A percentile compares a stretch with the other conserved stretches of the same genome.
phyloP scores from a whole-genome alignment of 1,284 basidiomycete genomes.

The Leucoagaricus sp. region DNA sequence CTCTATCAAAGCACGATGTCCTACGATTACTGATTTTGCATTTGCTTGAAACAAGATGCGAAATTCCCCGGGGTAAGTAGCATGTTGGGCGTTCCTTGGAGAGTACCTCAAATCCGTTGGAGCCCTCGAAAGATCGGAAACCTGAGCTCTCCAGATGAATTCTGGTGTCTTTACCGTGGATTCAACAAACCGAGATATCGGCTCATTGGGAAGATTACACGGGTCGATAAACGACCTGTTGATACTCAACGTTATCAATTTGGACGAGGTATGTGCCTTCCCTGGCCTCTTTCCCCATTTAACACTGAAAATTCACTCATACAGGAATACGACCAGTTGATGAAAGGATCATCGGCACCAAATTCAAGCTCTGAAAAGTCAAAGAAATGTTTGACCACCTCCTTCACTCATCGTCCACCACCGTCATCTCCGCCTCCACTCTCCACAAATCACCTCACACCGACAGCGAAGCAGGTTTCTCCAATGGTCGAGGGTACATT shows the following conservation, averaged over 20 bases:
- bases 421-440: slow-evolving; percentile 93
- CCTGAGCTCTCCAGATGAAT: slow-evolving; percentile 93
- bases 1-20: background rate
- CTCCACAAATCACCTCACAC: slow-evolving; percentile 99
- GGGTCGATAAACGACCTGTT: slow-evolving; percentile 91
- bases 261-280: slow-evolving; percentile 78
- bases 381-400: slow-evolving; percentile 99
- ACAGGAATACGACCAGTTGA: slow-evolving; percentile 96
- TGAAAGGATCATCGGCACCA: slow-evolving; percentile 99
- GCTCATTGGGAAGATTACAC: slow-evolving; percentile 92
- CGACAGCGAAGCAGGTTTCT: slow-evolving; percentile 95
- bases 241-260: slow-evolving; percentile 96
- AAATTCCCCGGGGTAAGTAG: slow-evolving; percentile 92
- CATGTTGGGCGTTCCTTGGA: slow-evolving; percentile 93
- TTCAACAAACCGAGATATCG: slow-evolving; percentile 92
- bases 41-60: slow-evolving; percentile 55
- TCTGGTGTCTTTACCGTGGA: slow-evolving; percentile 95
- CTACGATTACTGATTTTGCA: background rate
- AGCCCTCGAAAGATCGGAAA: slow-evolving; percentile 89
- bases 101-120: slow-evolving; percentile 93
- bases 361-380: slow-evolving; percentile 99
- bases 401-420: slow-evolving; percentile 96
- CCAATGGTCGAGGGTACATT: slow-evolving; percentile 97
- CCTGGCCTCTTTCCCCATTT: slow-evolving; percentile 4
- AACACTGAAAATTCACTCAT: slow-evolving; percentile 2